phyloP scores from a whole-genome alignment of 495 filamentous ascomycete genomes.

The Articulospora tetracladia region DNA sequence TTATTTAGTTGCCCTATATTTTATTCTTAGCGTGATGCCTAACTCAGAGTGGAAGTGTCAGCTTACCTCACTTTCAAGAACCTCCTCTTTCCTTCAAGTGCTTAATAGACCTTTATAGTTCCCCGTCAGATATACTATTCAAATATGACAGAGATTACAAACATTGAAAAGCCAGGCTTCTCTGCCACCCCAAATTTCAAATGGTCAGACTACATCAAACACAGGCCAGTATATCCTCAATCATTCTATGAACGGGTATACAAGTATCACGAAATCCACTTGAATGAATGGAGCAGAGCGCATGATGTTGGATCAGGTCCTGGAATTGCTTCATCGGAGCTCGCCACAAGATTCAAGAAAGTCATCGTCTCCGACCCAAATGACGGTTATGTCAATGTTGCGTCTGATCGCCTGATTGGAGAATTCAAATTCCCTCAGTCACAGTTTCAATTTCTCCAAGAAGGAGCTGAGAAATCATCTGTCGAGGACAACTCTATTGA shows the following conservation, averaged over 20 bases:
- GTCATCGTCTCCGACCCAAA: background rate
- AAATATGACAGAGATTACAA: too few species aligned
- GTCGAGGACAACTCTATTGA: background rate
- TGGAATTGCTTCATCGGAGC: background rate
- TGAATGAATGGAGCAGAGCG: background rate
- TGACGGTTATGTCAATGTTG: background rate
- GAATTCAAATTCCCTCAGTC: background rate
- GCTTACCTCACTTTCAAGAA: too few species aligned
- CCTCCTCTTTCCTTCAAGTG: too few species aligned
- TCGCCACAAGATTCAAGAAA: background rate
- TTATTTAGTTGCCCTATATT: too few species aligned
- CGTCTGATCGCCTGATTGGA: background rate
- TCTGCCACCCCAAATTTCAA: background rate
- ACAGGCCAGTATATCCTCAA: background rate
- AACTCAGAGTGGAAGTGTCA: too few species aligned
- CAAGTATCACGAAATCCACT: background rate
- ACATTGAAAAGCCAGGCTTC: too few species aligned
- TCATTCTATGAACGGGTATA: background rate
- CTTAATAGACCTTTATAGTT: too few species aligned
- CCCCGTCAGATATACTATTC: too few species aligned
- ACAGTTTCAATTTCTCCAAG: background rate
- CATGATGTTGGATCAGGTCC: background rate
- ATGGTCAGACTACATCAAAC: background rate
- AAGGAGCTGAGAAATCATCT: background rate
- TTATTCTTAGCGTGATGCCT: too few species aligned